Percentiles rank a stretch among this genome's conserved stretches.
These are phyloP conservation scores for Psilocybe mexicana DNA, from an alignment of 1,284 basidiomycete genomes.

Conservation along the genomic window DNA sequence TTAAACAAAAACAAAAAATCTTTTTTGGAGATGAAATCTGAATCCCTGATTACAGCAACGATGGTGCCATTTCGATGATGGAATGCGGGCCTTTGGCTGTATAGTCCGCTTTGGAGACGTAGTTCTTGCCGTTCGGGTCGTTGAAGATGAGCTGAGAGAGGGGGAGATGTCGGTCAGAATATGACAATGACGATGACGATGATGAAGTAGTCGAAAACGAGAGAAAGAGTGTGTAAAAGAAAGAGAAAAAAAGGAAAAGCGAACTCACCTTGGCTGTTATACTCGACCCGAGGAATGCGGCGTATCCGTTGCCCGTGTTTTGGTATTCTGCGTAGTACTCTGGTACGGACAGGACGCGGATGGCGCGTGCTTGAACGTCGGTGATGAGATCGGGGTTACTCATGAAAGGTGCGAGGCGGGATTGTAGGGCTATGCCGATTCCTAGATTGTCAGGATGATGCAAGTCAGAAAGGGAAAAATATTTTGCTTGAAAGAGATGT, in stretches of 20 bases:
- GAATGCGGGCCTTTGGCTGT: constrained; percentile 67
- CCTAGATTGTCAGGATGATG: constrained; percentile 38
- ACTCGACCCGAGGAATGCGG: constrained; percentile 85
- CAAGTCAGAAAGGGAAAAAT: not conserved
- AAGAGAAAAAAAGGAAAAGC: no score
- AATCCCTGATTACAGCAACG: constrained; percentile 49
- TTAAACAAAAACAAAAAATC: no score
- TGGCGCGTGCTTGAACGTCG: constrained; percentile 70
- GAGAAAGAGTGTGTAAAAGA: no score
- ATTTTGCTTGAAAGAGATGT: no score
- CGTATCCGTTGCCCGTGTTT: constrained; percentile 79
- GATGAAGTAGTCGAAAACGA: no score
- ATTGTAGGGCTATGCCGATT: constrained; percentile 71
- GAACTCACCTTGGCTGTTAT: constrained; percentile 79
- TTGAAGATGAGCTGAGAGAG: constrained; percentile 55
- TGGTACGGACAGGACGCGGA: constrained; percentile 75
- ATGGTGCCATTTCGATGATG: constrained; percentile 73
- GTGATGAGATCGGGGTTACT: constrained; percentile 65
- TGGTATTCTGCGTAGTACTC: constrained; percentile 93
- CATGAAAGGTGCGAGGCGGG: constrained; percentile 73
- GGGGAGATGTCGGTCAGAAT: not conserved
- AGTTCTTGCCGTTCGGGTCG: constrained; percentile 64
- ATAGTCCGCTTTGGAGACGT: constrained; percentile 78
- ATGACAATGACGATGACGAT: no score
- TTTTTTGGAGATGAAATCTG: no score